Conservation (phyloP, 2,329 filamentous ascomycete species). For the Fusarium sp. region DNA sequence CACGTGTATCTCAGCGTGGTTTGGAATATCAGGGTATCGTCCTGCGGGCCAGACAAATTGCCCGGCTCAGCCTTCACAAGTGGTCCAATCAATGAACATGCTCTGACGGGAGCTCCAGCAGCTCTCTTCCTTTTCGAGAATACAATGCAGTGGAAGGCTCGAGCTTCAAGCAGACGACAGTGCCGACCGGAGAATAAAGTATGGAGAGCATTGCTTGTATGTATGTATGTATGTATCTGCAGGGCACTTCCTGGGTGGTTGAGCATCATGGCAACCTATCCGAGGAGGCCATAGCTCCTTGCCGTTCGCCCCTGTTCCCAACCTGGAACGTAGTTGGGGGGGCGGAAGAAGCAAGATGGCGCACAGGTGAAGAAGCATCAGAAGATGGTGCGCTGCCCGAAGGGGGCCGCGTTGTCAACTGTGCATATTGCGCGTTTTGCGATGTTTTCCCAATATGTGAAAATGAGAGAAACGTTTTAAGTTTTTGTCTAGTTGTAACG, state of each 20-base stretch:
- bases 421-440: background rate
- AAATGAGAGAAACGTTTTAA: background rate
- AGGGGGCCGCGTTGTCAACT: background rate
- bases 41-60: background rate
- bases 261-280: constrained; percentile 21
- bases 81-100: background rate
- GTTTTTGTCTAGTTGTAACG: background rate
- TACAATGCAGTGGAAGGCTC: background rate
- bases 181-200: constrained; percentile 7
- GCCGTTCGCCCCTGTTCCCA: constrained; percentile 18
- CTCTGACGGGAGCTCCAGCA: background rate
- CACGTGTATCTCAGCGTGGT: background rate
- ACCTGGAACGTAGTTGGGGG: constrained; percentile 11
- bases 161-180: background rate
- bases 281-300: constrained; percentile 30
- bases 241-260: constrained; percentile 18
- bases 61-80: background rate
- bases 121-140: background rate
- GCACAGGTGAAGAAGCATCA: constrained; percentile 4
- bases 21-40: background rate
- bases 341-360: constrained; percentile 9
- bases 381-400: constrained; percentile 2
- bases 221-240: background rate
- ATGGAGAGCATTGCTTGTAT: constrained; percentile 13
- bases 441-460: background rate